Base-by-base conservation (phyloP, 1,139 yeast species). In the Pneumocystis murina region DNA sequence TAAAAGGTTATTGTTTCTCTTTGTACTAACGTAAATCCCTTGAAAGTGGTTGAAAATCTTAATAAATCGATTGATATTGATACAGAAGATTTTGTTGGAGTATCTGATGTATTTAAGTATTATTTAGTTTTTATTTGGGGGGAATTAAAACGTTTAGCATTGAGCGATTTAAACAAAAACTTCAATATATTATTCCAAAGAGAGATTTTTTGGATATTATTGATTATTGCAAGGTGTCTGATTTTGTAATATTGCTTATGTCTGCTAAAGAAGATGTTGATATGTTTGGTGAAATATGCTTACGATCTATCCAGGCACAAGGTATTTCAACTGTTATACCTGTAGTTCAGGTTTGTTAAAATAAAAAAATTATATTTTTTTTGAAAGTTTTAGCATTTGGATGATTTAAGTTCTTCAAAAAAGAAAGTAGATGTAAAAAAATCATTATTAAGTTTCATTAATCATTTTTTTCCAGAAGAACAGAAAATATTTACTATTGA, bases 201-300 rank as follows among this genome's bases (percentile, higher is more conserved):
- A 74, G 78, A 61, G 82, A 86, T 71, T 80, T 90, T 64, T 74
- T 88, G 55, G 78, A 86, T 20, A 80, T 92, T 57, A 74, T 94
- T 65, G 98, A 94, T 75, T 86, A 95, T 41, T 90, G 95, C 38
- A 87, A 88, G 72, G 82, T 87, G 2, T 85, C 97, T 0, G 98
- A 94, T 75, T 89, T 84, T 72, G 94, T 90, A 1, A 76, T 94
- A 0, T 86, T 92, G 73, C 95, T 90, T 20, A 77, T 92, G 60
- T 88, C 96, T 62, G 96, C 96, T 7, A 77, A 82, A 24, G 82
- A 84, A 64, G 97, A 92, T 75, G 95, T 91, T 59, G 91, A 86
- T 67, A 80, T 80, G 54, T 82, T 83, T 70, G 98, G 98, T 60
- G 98, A 92, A 75, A 89, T 87, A 69, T 83, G 91, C 58, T 79